These are phyloP conservation scores for Apiospora kogelbergensis DNA, from an alignment of 2,329 filamentous ascomycete genomes.

Conservation along the genomic window DNA sequence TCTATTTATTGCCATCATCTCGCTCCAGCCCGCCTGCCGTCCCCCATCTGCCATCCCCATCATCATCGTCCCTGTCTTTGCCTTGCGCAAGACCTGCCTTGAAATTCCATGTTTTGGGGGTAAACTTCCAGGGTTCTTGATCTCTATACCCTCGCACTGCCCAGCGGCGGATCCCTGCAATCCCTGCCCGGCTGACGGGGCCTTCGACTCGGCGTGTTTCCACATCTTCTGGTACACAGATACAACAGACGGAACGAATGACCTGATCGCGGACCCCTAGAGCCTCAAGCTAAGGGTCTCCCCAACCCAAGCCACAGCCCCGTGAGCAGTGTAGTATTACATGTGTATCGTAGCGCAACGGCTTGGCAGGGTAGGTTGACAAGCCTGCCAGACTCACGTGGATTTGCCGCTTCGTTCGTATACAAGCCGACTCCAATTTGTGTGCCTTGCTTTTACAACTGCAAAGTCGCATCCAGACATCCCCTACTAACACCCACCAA, in stretches of 20 bases:
- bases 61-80: neutral
- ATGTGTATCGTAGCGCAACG: neutral
- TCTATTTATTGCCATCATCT: neutral
- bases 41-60: no score
- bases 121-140: slow-evolving; percentile 1
- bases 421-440: neutral
- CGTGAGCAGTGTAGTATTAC: neutral
- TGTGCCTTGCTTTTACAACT: neutral
- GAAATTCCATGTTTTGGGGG: neutral
- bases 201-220: neutral
- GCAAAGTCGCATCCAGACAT: neutral
- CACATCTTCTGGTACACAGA: neutral
- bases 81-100: neutral
- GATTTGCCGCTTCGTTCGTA: slow-evolving; percentile 5
- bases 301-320: neutral
- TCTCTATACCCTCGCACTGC: slow-evolving; percentile 2
- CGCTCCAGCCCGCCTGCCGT: neutral
- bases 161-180: neutral
- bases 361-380: neutral
- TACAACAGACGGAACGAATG: neutral
- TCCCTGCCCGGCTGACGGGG: neutral
- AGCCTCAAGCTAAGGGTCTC: slow-evolving; percentile 3
- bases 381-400: neutral
- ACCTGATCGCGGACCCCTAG: neutral
- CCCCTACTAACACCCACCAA: neutral